These are phyloP conservation scores for Fusarium mangiferae DNA, from an alignment of 2,329 filamentous ascomycete species.

Conservation along the genomic window DNA sequence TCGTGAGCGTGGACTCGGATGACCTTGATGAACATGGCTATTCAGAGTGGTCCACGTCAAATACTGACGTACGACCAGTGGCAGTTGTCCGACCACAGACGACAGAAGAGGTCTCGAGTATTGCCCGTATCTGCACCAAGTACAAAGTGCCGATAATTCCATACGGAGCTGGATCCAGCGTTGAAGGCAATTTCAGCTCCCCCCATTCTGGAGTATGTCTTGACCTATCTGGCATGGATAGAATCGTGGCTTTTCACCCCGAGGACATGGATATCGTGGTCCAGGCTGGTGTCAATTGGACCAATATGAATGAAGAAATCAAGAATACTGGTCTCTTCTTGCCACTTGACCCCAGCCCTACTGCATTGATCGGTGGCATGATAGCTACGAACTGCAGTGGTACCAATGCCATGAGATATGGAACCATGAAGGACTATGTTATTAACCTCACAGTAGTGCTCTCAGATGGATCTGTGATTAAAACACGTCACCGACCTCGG, in stretches of 20 bases:
- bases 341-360: constrained; percentile 75
- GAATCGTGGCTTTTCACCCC: constrained; percentile 70
- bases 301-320: constrained; percentile 72
- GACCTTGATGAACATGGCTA: constrained; percentile 59
- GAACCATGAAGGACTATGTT: constrained; percentile 82
- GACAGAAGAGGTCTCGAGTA: constrained; percentile 71
- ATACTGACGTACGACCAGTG: constrained; percentile 68
- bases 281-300: constrained; percentile 76
- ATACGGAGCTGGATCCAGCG: constrained; percentile 77
- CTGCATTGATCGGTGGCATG: constrained; percentile 67
- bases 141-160: constrained; percentile 76
- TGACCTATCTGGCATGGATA: constrained; percentile 75
- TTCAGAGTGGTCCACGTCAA: background rate
- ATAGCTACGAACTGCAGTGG: constrained; percentile 75
- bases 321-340: constrained; percentile 72
- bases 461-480: constrained; percentile 73
- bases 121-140: constrained; percentile 71
- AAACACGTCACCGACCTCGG: constrained; percentile 72
- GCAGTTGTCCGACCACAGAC: constrained; percentile 72
- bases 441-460: constrained; percentile 77
- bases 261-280: constrained; percentile 79
- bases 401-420: constrained; percentile 71
- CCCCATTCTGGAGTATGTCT: constrained; percentile 75
- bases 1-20: constrained; percentile 68
- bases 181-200: constrained; percentile 77